phyloP scores from a whole-genome alignment of 129 eudicot species.

The Pseudognaphalium luteoalbum region DNA sequence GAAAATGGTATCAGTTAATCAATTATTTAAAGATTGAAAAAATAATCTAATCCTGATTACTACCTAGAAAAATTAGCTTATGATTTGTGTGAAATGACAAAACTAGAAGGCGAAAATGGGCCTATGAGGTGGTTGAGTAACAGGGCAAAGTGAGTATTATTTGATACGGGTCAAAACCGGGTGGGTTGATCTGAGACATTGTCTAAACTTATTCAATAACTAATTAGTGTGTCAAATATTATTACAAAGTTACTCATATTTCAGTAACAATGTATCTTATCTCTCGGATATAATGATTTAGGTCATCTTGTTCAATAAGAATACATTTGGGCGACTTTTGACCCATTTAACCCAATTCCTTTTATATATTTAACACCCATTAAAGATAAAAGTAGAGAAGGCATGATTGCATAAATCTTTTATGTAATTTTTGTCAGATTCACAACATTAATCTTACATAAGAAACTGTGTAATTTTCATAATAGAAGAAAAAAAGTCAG shows the following conservation, averaged over 20 bases:
- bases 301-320: background rate
- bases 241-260: background rate
- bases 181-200: background rate
- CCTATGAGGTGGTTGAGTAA: background rate
- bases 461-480: background rate
- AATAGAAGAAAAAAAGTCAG: constrained; percentile 1
- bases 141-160: background rate
- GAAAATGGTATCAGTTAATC: background rate
- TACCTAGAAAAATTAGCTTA: background rate
- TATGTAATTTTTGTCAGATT: background rate
- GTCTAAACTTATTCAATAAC: background rate
- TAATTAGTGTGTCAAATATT: background rate
- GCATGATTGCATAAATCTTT: background rate
- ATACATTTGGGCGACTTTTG: background rate
- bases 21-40: background rate
- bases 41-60: background rate
- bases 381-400: background rate
- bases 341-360: background rate
- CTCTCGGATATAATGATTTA: background rate
- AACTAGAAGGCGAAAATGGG: background rate
- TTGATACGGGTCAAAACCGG: background rate
- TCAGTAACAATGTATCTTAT: background rate
- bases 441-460: too few species aligned
- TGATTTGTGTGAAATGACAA: background rate
- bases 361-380: background rate